Conservation (phyloP, 768 basidiomycete species). For the Hypsizygus marmoreus region DNA sequence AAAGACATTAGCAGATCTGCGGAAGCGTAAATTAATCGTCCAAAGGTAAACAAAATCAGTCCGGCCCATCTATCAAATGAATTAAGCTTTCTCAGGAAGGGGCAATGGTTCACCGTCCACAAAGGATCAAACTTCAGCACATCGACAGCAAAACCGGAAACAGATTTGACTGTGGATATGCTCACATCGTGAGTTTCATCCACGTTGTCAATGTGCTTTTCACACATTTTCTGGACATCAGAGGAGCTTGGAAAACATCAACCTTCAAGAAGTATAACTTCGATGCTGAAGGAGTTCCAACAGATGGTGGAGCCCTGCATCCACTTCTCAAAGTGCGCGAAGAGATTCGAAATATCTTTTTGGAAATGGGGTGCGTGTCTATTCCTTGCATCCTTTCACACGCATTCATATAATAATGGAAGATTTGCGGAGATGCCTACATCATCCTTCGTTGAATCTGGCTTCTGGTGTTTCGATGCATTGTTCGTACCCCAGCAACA, state of each 20-base stretch:
- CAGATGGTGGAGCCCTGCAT: constrained; percentile 90
- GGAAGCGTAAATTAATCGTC: constrained; percentile 86
- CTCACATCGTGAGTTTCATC: constrained; percentile 70
- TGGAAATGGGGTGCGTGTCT: constrained; percentile 91
- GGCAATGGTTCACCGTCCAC: constrained; percentile 88
- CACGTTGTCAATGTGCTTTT: not conserved
- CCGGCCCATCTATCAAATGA: constrained; percentile 3
- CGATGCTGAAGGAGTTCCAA: constrained; percentile 90
- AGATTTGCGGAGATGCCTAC: constrained; percentile 99
- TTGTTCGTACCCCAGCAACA: constrained; percentile 99
- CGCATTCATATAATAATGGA: not conserved
- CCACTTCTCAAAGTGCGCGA: constrained; percentile 97
- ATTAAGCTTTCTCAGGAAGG: constrained; percentile 62
- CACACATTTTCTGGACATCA: constrained; percentile 31
- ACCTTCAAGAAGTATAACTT: constrained; percentile 99
- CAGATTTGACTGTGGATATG: constrained; percentile 96
- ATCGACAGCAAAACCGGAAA: constrained; percentile 90
- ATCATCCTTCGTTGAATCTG: constrained; percentile 91
- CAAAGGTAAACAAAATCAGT: constrained; percentile 60
- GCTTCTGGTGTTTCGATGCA: constrained; percentile 99
- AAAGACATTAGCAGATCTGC: constrained; percentile 80
- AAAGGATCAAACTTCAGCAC: constrained; percentile 90
- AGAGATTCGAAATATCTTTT: constrained; percentile 96
- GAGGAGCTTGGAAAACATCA: constrained; percentile 92
- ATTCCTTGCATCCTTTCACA: not conserved